Conservation (phyloP, 163 green algal species). For the Coccomyxa subellipsoidea region DNA sequence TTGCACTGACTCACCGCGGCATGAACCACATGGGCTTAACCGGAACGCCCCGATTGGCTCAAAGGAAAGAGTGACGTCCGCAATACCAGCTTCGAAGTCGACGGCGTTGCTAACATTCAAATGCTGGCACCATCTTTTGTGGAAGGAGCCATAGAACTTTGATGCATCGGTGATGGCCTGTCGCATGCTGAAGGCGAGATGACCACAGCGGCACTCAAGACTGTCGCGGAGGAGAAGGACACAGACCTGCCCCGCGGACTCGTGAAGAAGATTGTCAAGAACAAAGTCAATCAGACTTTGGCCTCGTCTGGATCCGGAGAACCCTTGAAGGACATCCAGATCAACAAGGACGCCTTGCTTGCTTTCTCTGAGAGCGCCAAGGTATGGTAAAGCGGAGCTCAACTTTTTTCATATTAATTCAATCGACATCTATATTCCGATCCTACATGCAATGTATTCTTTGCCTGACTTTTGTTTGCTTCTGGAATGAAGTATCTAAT, state of each 20-base stretch:
- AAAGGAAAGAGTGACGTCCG: not conserved
- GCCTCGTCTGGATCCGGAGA: slow-evolving; percentile 11
- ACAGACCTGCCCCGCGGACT: slow-evolving; percentile 74
- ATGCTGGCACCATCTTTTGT: too few relatives aligned
- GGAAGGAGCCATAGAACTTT: not conserved
- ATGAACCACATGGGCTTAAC: not conserved
- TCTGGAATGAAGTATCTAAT: too few relatives aligned
- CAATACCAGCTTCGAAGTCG: not conserved
- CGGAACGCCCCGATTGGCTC: not conserved
- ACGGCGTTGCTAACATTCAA: not conserved
- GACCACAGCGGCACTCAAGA: not conserved
- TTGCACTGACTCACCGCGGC: not conserved
- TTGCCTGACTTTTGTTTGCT: too few relatives aligned
- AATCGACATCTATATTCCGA: too few relatives aligned
- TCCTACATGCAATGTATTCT: too few relatives aligned
- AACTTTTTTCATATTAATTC: not conserved
- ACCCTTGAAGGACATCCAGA: slow-evolving; percentile 45
- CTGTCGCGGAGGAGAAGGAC: slow-evolving; percentile 28
- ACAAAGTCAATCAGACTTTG: slow-evolving; percentile 51
- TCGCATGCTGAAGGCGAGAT: not conserved
- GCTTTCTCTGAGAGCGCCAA: slow-evolving; percentile 82
- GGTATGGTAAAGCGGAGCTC: slow-evolving; percentile 17
- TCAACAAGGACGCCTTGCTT: slow-evolving; percentile 79
- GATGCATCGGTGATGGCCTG: not conserved
- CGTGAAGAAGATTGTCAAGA: slow-evolving; percentile 78